A percentile compares a stretch with the other conserved stretches of the same genome.
phyloP scores from a whole-genome alignment of 805 yeast species.

The Starmera amethionina region DNA sequence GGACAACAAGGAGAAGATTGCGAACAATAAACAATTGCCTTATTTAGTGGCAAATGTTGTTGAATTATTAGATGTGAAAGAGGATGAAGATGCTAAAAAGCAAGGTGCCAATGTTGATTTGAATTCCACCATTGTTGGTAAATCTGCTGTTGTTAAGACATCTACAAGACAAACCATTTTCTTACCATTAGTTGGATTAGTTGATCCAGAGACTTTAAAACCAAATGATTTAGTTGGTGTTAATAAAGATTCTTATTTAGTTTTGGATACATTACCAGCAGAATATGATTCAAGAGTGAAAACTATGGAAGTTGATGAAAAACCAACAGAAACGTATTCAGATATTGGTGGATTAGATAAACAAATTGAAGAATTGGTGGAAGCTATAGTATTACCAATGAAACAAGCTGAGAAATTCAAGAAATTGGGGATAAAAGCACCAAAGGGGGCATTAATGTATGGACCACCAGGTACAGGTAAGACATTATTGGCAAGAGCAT shows the following conservation, averaged over 20 bases:
- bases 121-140: slow-evolving; percentile 85
- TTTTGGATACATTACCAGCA: slow-evolving; percentile 89
- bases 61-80: slow-evolving; percentile 81
- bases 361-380: slow-evolving; percentile 96
- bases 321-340: slow-evolving; percentile 93
- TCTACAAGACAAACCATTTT: slow-evolving; percentile 97
- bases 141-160: slow-evolving; percentile 97
- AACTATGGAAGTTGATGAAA: slow-evolving; percentile 99
- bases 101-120: slow-evolving; percentile 95
- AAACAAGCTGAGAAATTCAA: slow-evolving; percentile 96
- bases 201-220: slow-evolving; percentile 80
- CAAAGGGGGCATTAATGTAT: slow-evolving; percentile 96
- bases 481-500: slow-evolving; percentile 93
- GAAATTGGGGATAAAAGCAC: slow-evolving; percentile 90
- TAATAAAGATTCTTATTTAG: slow-evolving; percentile 89
- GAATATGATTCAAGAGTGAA: slow-evolving; percentile 97
- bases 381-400: slow-evolving; percentile 97
- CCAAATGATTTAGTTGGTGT: slow-evolving; percentile 99
- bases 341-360: slow-evolving; percentile 98
- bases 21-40: slow-evolving; percentile 91
- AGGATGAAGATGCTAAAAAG: slow-evolving; percentile 66
- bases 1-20: slow-evolving; percentile 92
- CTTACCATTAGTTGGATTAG: slow-evolving; percentile 90
- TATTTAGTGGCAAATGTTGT: slow-evolving; percentile 95
- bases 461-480: slow-evolving; percentile 99